Evolutionary conservation across 2,329 filamentous ascomycete species (phyloP), one percentile per base, ranked within the genome.

Genomic region (Penicillium sp.): DNA sequence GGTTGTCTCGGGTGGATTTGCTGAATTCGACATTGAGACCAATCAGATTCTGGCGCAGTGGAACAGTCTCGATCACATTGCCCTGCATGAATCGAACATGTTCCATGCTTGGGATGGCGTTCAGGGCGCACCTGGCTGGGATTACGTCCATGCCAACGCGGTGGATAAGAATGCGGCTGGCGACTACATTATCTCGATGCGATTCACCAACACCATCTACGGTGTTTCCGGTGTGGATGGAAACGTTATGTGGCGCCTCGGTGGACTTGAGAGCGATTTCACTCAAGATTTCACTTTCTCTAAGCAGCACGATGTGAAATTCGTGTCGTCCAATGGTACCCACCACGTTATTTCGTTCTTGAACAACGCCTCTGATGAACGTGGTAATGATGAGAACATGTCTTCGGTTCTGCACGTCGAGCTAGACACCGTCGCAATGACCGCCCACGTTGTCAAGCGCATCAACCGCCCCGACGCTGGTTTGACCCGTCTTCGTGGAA

Each of bases 131-230:
- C 68, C 68, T 3, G 69, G 69, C 21, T 73, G 66, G 67, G 72
- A 73, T 56, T 73, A 73, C 45, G 65, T 72, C 21, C 77, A 79
- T 51, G 66, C 75, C 47, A 79, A 78, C 61, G 67, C 74, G 1
- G 68, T 76, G 29, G 75, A 77, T 49, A 77, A 76, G 62, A 73
- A 74, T 51, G 55, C 57, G 16, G 65, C 68, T 1, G 76, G 76
- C 2, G 73, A 79, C 57, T 77, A 75, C 47, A 61, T 78, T 10
- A 60, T 78, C 9, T 78, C 76, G 2, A 65, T 71, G 7, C 71
- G 76, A 7, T 73, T 74, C 60, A 73, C 72, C 5, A 70, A 70
- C 61, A 69, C 70, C 3, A 65, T 79, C 43, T 78, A 77, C 57
- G 65, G 72, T 41, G 70, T 78, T 16, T 75, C 71, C 1, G 73